Conservation (phyloP, 2,329 filamentous ascomycete genomes). For the Pseudocercospora crystallina region DNA sequence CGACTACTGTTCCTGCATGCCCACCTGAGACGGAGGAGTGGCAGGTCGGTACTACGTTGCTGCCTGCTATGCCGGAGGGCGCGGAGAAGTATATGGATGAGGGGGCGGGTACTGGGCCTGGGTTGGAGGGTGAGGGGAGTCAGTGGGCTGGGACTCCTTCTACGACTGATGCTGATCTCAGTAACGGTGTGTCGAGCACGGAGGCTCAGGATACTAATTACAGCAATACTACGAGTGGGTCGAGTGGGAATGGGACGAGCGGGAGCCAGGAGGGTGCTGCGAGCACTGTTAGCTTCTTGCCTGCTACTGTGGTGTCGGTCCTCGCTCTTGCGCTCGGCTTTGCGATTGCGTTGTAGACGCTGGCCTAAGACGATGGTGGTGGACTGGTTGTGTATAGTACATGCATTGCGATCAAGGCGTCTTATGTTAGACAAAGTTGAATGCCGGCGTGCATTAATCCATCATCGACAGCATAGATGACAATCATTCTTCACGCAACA, state of each 20-base stretch:
- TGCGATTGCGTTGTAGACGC: too few species aligned
- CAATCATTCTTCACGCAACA: too few species aligned
- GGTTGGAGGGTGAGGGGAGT: slow-evolving; percentile 51
- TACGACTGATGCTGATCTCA: slow-evolving; percentile 45
- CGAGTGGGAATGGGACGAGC: slow-evolving; percentile 16
- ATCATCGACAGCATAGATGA: too few species aligned
- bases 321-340: too few species aligned
- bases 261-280: slow-evolving; percentile 26
- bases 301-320: slow-evolving; percentile 3
- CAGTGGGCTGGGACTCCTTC: slow-evolving; percentile 51
- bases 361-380: too few species aligned
- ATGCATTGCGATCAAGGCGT: too few species aligned
- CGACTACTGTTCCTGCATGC: slow-evolving; percentile 50
- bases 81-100: slow-evolving; percentile 57
- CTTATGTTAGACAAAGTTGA: too few species aligned
- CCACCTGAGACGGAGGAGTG: slow-evolving; percentile 56
- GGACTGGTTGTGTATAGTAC: too few species aligned
- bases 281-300: slow-evolving; percentile 22
- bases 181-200: slow-evolving; percentile 29
- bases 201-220: slow-evolving; percentile 22
- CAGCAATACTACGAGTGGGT: slow-evolving; percentile 11
- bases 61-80: slow-evolving; percentile 57
- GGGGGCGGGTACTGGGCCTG: slow-evolving; percentile 57
- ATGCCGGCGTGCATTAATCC: too few species aligned
- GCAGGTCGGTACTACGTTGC: slow-evolving; percentile 52